Evolutionary conservation across 345 rosid species (phyloP).

Genomic region (Hibiscus trionum): DNA sequence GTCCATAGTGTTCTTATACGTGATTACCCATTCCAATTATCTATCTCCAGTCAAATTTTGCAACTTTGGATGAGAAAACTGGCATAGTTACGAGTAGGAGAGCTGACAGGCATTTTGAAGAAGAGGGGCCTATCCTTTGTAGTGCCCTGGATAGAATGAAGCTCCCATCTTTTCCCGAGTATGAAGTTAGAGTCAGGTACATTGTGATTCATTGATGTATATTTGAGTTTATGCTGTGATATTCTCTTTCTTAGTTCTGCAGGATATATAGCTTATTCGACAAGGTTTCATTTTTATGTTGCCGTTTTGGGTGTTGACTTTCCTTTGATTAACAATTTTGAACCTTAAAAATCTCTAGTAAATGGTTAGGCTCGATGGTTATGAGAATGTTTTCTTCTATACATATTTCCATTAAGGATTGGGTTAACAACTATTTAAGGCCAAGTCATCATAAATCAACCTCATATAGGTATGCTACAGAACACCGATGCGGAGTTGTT

Average conservation of each 20-base stretch:
- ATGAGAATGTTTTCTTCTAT: neutral
- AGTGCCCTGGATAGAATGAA: slow-evolving; percentile 86
- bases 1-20: slow-evolving; percentile 1
- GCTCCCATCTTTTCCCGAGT: slow-evolving; percentile 76
- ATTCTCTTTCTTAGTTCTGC: neutral
- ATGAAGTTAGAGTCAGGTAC: slow-evolving; percentile 95
- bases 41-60: slow-evolving; percentile 75
- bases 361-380: neutral
- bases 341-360: neutral
- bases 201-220: neutral
- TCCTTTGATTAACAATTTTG: neutral
- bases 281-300: neutral
- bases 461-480: slow-evolving; percentile 77
- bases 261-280: neutral
- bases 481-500: slow-evolving; percentile 96
- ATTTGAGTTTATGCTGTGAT: neutral
- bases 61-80: slow-evolving; percentile 83
- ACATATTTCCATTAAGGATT: neutral
- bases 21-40: slow-evolving; percentile 3
- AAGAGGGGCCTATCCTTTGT: slow-evolving; percentile 94
- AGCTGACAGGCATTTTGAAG: slow-evolving; percentile 96
- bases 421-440: slow-evolving; percentile 1
- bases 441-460: slow-evolving; percentile 1
- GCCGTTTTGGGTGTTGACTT: neutral
- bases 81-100: slow-evolving; percentile 79